phyloP scores from a whole-genome alignment of 345 rosid genomes.

The Salix koriyanagi region DNA sequence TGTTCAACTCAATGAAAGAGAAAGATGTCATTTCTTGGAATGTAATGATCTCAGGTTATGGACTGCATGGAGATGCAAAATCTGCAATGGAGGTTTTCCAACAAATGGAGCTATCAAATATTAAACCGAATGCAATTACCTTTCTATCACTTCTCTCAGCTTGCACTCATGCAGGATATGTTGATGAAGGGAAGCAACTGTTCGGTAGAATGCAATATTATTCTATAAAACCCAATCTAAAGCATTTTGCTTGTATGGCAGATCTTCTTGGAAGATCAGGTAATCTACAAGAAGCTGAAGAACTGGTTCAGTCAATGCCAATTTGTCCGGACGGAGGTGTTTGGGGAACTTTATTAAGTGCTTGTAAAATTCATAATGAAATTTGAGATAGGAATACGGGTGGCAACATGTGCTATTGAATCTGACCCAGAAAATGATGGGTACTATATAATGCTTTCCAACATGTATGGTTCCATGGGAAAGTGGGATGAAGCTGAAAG shows the following conservation, averaged over 20 bases:
- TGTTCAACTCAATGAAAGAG: constrained; percentile 43
- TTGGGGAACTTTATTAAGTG: constrained; percentile 63
- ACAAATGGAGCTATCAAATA: constrained; percentile 50
- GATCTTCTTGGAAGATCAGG: constrained; percentile 72
- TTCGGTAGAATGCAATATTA: constrained; percentile 44
- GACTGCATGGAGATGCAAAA: constrained; percentile 54
- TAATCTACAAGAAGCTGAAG: constrained; percentile 56
- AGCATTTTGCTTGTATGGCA: constrained; percentile 66
- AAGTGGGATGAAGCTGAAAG: constrained; percentile 55
- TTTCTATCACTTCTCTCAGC: constrained; percentile 68
- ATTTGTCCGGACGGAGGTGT: constrained; percentile 53
- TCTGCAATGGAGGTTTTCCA: constrained; percentile 46
- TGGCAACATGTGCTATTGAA: constrained; percentile 52
- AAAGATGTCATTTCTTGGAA: constrained; percentile 62
- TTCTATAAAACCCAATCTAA: constrained; percentile 47
- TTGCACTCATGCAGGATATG: constrained; percentile 56
- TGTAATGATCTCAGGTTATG: constrained; percentile 66
- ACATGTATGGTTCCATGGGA: constrained; percentile 60
- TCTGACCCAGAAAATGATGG: constrained; percentile 60
- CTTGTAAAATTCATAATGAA: constrained; percentile 52
- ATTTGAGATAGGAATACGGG: constrained; percentile 48
- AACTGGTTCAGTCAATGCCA: constrained; percentile 55
- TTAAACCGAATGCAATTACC: constrained; percentile 51
- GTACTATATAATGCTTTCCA: constrained; percentile 50
- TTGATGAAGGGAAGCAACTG: constrained; percentile 51